Base-by-base conservation (phyloP, 2,329 filamentous ascomycete species). In the Talaromyces islandicus region DNA sequence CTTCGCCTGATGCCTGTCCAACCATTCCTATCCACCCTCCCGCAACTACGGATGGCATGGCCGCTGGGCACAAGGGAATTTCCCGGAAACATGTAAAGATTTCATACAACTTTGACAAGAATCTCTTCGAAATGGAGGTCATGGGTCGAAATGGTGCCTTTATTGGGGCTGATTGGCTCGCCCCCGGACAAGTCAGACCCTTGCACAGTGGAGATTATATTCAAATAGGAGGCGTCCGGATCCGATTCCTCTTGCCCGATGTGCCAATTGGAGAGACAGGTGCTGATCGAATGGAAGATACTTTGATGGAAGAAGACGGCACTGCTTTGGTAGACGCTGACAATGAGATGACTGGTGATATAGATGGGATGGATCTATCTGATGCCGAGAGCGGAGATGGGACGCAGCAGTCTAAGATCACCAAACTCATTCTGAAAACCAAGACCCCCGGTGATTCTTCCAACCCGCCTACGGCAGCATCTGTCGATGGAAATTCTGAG, bases 31-130 rank as follows among this genome's bases (percentile, higher is more conserved):
- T 88, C 35, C 85, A 86, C 64, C 82, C 84, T 21, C 80, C 80
- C 1, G 73, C 74, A 29, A 78, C 77, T 17, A 69, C 75, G 41
- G 75, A 78, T 52, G 80, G 76, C 50, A 73, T 66, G 59, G 74
- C 80, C 2, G 77, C 77, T 12, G 78, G 78, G 17, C 82, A 85
- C 64, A 83, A 81, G 63, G 81, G 80, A 50, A 87, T 88, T 35
- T 88, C 85, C 4, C 78, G 85, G 25, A 80, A 84, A 65, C 85
- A 88, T 67, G 79, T 85, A 57, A 82, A 80, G 61, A 86, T 88
- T 61, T 76, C 78, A 27, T 88, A 84, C 74, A 84, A 85, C 60
- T 82, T 83, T 63, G 78, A 84, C 48, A 76, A 78, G 41, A 79
- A 81, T 53, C 66, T 77, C 38, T 88, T 86, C 67, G 80, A 85